These are phyloP conservation scores for Fusarium marasasianum DNA, from an alignment of 2,329 filamentous ascomycete genomes.

Conservation along the genomic window DNA sequence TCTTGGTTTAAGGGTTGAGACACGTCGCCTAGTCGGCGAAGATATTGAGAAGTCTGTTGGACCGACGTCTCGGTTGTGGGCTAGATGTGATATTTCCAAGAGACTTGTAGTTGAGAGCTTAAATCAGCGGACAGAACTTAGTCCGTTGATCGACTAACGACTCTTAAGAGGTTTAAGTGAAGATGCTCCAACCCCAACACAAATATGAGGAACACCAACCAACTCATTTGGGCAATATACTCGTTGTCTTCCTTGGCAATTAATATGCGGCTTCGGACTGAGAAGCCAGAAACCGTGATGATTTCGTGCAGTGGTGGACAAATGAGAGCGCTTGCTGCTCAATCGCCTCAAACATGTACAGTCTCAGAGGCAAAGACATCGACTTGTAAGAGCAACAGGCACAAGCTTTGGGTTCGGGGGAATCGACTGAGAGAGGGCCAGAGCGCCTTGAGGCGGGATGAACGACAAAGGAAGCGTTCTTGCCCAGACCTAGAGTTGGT, in stretches of 20 bases:
- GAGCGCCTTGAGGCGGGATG: not conserved
- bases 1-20: not conserved
- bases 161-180: not conserved
- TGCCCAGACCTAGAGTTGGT: not conserved
- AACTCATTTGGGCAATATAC: not conserved
- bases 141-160: not conserved
- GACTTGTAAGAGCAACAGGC: not conserved
- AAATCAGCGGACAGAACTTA: too few relatives aligned
- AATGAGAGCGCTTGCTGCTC: not conserved
- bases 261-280: too few relatives aligned
- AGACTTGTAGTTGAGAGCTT: too few relatives aligned
- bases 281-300: not conserved
- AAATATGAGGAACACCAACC: fast-evolving
- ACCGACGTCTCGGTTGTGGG: too few relatives aligned
- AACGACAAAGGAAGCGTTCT: not conserved
- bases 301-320: not conserved
- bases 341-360: not conserved
- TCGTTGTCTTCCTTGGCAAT: not conserved
- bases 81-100: too few relatives aligned
- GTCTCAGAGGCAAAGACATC: not conserved
- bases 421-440: not conserved
- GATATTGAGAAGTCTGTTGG: not conserved
- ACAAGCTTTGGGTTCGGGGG: not conserved
- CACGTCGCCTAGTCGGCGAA: not conserved
- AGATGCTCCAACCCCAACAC: not conserved